Conservation (phyloP, 2,329 filamentous ascomycete genomes). For the Domatiomyces globalis region DNA sequence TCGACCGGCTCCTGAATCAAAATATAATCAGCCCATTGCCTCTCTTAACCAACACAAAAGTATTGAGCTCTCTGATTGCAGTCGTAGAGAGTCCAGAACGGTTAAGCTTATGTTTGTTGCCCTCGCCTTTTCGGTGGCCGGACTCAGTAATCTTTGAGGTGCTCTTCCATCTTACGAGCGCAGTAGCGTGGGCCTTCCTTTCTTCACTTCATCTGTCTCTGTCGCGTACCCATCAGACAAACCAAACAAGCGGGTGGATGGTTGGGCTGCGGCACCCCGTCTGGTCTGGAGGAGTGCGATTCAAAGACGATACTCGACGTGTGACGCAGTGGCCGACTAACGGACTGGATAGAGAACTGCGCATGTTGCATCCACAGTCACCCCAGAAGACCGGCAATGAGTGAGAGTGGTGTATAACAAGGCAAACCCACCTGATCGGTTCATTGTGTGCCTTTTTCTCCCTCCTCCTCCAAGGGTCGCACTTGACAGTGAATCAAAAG, state of each 20-base stretch:
- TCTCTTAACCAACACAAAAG: neutral
- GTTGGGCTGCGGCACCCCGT: no score
- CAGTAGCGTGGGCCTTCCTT: neutral
- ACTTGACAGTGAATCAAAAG: neutral
- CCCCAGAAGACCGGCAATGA: neutral
- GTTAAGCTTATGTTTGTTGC: neutral
- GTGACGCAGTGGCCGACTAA: neutral
- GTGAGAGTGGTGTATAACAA: neutral
- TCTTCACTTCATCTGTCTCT: neutral
- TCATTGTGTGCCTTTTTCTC: conserved; percentile 1
- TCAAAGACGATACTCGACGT: neutral
- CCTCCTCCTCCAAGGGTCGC: neutral
- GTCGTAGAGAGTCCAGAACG: neutral
- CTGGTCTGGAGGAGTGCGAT: neutral
- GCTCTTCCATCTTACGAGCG: neutral
- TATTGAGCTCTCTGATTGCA: neutral
- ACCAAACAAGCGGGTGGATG: no score
- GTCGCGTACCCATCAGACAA: neutral
- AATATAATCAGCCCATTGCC: conserved; percentile 1
- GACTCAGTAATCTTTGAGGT: neutral
- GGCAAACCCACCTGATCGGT: conserved; percentile 12
- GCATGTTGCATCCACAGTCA: neutral
- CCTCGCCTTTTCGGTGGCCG: neutral
- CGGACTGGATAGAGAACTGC: conserved; percentile 1
- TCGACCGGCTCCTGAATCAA: conserved; percentile 12